Evolutionary conservation across 805 yeast genomes (phyloP), one percentile per base, ranked within the genome.

Genomic region (Candida anglica): DNA sequence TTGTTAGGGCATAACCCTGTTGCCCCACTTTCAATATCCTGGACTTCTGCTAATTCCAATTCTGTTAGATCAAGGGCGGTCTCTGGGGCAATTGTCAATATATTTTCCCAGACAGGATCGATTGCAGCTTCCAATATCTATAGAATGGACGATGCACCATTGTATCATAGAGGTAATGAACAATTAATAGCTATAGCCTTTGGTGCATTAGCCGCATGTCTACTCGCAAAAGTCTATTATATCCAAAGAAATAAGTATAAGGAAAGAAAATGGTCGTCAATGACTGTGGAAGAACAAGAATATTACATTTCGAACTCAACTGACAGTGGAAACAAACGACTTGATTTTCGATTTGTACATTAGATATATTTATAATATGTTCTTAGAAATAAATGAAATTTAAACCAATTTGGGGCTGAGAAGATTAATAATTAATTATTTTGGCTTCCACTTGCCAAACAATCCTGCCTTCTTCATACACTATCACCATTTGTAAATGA

Each of bases 31-130:
- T 59, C 71, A 39, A 79, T 76, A 18, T 60, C 74, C 17, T 75
- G 84, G 79, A 69, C 76, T 37, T 78, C 87, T 0, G 53, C 74
- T 18, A 80, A 80, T 45, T 69, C 85, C 9, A 73, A 76, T 50
- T 65, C 81, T 1, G 82, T 81, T 18, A 57, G 80, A 13, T 60
- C 76, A 2, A 61, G 89, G 43, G 74, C 87, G 0, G 77, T 81
- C 4, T 69, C 81, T 10, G 75, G 85, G 0, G 78, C 87, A 0
- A 37, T 81, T 31, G 79, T 75, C 47, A 82, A 81, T 46, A 78
- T 80, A 66, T 71, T 68, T 50, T 75, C 74, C 1, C 88, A 82
- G 48, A 60, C 75, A 0, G 81, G 77, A 1, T 53, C 63, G 14
- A 75, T 82, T 31, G 58, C 72, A 5, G 59, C 77, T 3, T 58